These are phyloP conservation scores for Ploettnerulaceae sp. DNA, from an alignment of 2,329 filamentous ascomycete species.

Conservation along the genomic window DNA sequence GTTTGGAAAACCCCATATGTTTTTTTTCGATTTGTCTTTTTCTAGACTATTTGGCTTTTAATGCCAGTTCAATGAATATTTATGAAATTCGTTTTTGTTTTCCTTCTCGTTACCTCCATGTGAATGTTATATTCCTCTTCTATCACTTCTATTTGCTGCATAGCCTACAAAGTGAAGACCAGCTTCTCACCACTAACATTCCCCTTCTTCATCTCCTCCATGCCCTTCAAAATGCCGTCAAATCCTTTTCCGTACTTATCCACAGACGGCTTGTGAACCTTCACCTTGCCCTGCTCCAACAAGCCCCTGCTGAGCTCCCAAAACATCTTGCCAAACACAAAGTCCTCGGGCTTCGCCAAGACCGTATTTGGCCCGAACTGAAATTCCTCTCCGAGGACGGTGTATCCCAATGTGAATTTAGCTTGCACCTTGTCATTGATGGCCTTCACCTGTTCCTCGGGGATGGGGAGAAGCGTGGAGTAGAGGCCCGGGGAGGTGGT, in stretches of 20 bases:
- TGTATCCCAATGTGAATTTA: constrained; percentile 38
- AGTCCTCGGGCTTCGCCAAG: constrained; percentile 30
- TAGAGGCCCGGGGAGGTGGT: constrained; percentile 36
- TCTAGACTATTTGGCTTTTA: background rate
- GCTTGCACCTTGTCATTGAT: constrained; percentile 36
- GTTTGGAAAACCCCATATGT: background rate
- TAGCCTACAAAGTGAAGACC: constrained; percentile 39
- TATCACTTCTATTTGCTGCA: too few relatives aligned
- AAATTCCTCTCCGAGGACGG: constrained; percentile 37
- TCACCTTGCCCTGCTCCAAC: constrained; percentile 37
- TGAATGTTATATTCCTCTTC: too few relatives aligned
- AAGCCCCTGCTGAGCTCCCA: constrained; percentile 35
- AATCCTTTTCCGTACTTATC: constrained; percentile 32
- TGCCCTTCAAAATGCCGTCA: constrained; percentile 28
- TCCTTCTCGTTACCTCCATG: too few relatives aligned
- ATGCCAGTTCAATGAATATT: background rate
- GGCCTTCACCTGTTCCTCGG: constrained; percentile 38
- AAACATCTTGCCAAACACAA: constrained; percentile 37
- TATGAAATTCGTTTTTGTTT: too few relatives aligned
- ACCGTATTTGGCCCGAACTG: constrained; percentile 18
- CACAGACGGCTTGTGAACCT: constrained; percentile 31
- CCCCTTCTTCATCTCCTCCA: constrained; percentile 27
- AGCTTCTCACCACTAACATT: constrained; percentile 42
- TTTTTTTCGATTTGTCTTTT: background rate
- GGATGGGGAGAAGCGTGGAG: constrained; percentile 37